Evolutionary conservation across 2,329 filamentous ascomycete species (phyloP).

Genomic region (Juglanconis juglandina): DNA sequence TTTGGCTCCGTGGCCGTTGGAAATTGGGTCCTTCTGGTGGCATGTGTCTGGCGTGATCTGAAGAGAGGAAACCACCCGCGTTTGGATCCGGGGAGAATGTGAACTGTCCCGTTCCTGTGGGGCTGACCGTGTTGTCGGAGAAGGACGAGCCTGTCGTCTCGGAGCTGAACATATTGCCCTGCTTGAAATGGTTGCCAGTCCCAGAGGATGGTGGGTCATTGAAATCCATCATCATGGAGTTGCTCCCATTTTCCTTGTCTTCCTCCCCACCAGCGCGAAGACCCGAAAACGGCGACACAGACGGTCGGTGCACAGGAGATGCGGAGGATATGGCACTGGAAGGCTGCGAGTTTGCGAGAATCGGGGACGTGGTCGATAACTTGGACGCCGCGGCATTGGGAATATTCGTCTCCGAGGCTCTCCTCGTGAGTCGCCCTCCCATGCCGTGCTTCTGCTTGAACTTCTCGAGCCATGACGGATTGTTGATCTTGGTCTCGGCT

Average conservation of each 20-base stretch:
- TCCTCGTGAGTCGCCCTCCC: constrained; percentile 46
- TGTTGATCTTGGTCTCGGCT: constrained; percentile 70
- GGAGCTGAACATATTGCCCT: constrained; percentile 59
- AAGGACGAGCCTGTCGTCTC: constrained; percentile 64
- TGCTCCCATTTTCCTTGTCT: constrained; percentile 48
- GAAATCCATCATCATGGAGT: constrained; percentile 48
- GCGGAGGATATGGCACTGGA: constrained; percentile 67
- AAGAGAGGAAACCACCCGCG: constrained; percentile 57
- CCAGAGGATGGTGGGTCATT: constrained; percentile 28
- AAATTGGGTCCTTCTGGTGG: constrained; percentile 44
- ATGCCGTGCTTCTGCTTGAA: constrained; percentile 86
- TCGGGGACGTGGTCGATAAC: constrained; percentile 51
- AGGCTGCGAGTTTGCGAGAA: constrained; percentile 57
- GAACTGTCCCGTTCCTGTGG: constrained; percentile 69
- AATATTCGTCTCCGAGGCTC: constrained; percentile 68
- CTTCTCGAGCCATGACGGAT: constrained; percentile 81
- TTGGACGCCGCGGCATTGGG: constrained; percentile 55
- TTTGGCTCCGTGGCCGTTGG: constrained; percentile 80
- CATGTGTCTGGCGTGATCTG: constrained; percentile 32
- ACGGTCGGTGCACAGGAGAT: constrained; percentile 64
- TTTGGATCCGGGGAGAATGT: constrained; percentile 72
- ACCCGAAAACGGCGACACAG: constrained; percentile 64
- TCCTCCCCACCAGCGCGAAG: constrained; percentile 61
- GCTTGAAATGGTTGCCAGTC: constrained; percentile 50
- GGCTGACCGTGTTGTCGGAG: constrained; percentile 69